Evolutionary conservation across 345 rosid genomes (phyloP).

Genomic region (Salix arbutifolia): DNA sequence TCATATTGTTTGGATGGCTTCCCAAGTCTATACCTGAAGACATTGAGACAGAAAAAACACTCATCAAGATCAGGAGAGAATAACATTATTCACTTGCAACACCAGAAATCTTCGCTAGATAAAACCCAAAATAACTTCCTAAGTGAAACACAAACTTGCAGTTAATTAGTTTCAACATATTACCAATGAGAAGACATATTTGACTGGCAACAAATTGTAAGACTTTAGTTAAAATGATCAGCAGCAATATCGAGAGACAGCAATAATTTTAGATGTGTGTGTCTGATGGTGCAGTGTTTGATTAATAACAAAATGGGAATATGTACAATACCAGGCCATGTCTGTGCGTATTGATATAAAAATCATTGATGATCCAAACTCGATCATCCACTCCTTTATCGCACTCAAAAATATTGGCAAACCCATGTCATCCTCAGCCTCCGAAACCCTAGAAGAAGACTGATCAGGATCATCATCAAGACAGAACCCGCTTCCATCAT

Average conservation of each 20-base stretch:
- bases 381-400: constrained; percentile 87
- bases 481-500: constrained; percentile 57
- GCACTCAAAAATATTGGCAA: constrained; percentile 57
- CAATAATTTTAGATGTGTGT: neutral
- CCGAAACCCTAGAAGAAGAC: constrained; percentile 39
- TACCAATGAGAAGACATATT: neutral
- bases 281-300: neutral
- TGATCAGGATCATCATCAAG: constrained; percentile 41
- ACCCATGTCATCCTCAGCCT: constrained; percentile 34
- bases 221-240: neutral
- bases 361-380: constrained; percentile 58
- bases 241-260: neutral
- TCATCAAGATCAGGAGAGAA: neutral
- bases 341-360: constrained; percentile 69
- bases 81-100: neutral
- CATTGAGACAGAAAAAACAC: neutral
- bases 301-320: neutral
- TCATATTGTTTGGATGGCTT: constrained; percentile 76
- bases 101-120: neutral
- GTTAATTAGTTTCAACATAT: neutral
- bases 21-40: constrained; percentile 80
- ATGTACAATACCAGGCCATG: constrained; percentile 61
- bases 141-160: neutral
- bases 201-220: neutral
- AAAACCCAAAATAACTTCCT: neutral